Evolutionary conservation across 805 yeast genomes (phyloP), one percentile per base, ranked within the genome.

Genomic region (Hanseniaspora osmophila): DNA sequence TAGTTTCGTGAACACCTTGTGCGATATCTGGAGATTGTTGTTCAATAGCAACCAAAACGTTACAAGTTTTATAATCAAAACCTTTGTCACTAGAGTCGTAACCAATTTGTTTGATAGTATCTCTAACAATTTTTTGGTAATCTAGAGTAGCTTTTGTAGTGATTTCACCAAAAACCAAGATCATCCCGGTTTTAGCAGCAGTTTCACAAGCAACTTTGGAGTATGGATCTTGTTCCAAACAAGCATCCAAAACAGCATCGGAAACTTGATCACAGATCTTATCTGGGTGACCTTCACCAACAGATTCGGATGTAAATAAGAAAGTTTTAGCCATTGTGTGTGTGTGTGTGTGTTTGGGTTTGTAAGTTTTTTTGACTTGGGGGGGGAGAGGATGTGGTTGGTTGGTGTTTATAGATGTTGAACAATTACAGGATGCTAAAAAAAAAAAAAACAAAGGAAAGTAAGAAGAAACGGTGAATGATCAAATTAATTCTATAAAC

Each of bases 191-290:
- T 75, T 92, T 92, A 60, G 97, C 82, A 54, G 98, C 97, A 50
- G 98, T 85, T 72, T 92, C 98, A 75, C 98, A 92, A 43, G 96
- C 98, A 65, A 92, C 98, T 75, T 92, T 92, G 57, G 98, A 92
- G 59, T 85, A 75, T 51, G 98, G 98, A 69, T 92, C 98, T 57
- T 73, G 94, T 47, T 84, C 78, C 59, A 92, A 74, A 76, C 97
- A 90, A 56, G 98, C 98, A 63, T 92, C 98, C 58, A 92, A 77
- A 62, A 92, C 85, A 61, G 98, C 98, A 65, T 92, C 98, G 47
- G 94, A 83, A 56, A 92, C 96, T 76, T 92, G 98, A 71, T 92
- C 98, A 74, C 98, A 94, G 70, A 84, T 84, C 77, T 84, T 84
- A 67, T 84, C 94, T 64, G 94, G 94, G 76, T 84, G 94, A 63